These are phyloP conservation scores for Zanthoxylum bungeanum DNA, from an alignment of 345 rosid species.

Conservation along the genomic window DNA sequence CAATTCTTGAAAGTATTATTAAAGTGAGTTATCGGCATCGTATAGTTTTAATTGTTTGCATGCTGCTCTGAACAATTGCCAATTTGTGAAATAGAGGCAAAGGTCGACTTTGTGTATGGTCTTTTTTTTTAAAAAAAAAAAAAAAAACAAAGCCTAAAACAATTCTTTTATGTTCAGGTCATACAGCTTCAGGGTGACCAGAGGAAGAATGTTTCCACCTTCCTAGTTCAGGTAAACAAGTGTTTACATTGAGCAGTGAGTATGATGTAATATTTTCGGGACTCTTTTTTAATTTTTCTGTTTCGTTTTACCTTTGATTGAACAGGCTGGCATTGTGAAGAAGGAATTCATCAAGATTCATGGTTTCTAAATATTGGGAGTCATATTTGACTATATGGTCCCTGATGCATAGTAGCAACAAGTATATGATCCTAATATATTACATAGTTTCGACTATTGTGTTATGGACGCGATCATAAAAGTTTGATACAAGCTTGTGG, in stretches of 20 bases:
- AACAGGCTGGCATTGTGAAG: constrained; percentile 83
- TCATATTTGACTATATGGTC: constrained; percentile 8
- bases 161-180: constrained; percentile 37
- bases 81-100: neutral
- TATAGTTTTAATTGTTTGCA: neutral
- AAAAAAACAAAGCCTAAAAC: neutral
- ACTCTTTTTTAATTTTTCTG: neutral
- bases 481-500: neutral
- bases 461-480: neutral
- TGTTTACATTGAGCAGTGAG: neutral
- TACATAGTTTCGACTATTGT: neutral
- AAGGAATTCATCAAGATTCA: constrained; percentile 80
- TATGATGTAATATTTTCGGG: neutral
- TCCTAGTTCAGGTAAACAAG: constrained; percentile 58
- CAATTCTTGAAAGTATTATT: too few species aligned
- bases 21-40: too few species aligned
- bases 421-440: neutral
- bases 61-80: neutral
- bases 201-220: constrained; percentile 73
- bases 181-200: constrained; percentile 91
- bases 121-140: too few species aligned
- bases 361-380: constrained; percentile 48
- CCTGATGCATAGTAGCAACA: neutral
- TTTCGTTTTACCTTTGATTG: neutral
- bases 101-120: neutral